Base-by-base conservation (phyloP, 495 filamentous ascomycete genomes). In the Annulohypoxylon maeteangense region DNA sequence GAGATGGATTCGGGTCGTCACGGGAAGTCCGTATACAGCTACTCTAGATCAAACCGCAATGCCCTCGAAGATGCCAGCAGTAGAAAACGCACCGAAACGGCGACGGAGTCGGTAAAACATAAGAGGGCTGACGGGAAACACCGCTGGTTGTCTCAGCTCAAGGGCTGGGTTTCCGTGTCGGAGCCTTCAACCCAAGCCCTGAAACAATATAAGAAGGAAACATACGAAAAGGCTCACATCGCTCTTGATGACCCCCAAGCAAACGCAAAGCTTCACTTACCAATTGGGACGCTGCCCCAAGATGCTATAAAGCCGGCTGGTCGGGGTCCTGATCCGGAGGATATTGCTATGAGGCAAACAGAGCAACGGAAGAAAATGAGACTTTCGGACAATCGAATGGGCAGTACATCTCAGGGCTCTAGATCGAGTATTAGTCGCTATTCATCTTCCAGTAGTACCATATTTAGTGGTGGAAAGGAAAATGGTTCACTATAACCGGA, bases 151-250 rank as follows among this genome's bases (percentile, higher is more conserved):
- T 68, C 70, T 51, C 79, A 82, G 25, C 56, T 84, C 40, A 80
- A 81, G 42, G 76, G 68, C 23, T 84, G 82, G 82, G 64, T 81
- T 8, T 72, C 77, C 0, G 75, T 76, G 7, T 78, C 75, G 34
- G 82, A 84, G 29, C 82, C 82, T 3, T 83, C 82, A 2, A 62
- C 75, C 12, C 78, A 81, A 11, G 81, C 78, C 0, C 64, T 81
- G 16, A 78, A 75, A 61, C 74, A 79, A 16, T 81, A 82, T 61
- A 79, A 78, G 57, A 79, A 78, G 48, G 75, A 79, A 7, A 67
- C 71, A 4, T 82, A 77, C 60, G 56, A 70, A 25, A 80, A 78
- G 27, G 79, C 79, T 0, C 77, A 78, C 11, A 55, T 82, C 25
- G 61, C 75, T 8, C 66, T 68, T 20, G 65, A 74, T 11, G 78